phyloP scores from a whole-genome alignment of 805 yeast species.

The Pichia pseudocactophila region DNA sequence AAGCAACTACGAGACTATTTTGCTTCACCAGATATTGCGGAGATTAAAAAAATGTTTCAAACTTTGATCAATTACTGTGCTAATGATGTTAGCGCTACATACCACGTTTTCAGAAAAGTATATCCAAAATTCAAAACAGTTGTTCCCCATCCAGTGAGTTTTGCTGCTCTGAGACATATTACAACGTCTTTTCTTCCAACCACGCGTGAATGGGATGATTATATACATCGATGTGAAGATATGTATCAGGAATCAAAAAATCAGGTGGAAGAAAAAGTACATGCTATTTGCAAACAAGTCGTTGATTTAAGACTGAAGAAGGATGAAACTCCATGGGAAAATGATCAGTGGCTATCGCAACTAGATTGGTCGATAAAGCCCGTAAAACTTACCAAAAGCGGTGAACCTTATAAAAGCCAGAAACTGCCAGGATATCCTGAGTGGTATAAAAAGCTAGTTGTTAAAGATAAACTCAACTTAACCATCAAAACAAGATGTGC shows the following conservation, averaged over 20 bases:
- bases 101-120: constrained; percentile 54
- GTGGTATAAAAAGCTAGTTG: constrained; percentile 69
- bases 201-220: constrained; percentile 60
- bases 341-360: constrained; percentile 88
- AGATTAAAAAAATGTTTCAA: constrained; percentile 48
- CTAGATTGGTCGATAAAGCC: constrained; percentile 77
- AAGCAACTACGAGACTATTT: constrained; percentile 64
- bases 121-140: constrained; percentile 57
- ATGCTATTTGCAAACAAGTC: constrained; percentile 50
- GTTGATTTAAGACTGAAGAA: constrained; percentile 29
- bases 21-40: constrained; percentile 42
- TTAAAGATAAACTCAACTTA: constrained; percentile 37
- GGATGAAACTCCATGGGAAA: constrained; percentile 32
- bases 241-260: constrained; percentile 50
- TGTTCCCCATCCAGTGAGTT: constrained; percentile 91
- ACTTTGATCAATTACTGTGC: constrained; percentile 74
- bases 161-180: constrained; percentile 73
- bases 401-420: constrained; percentile 61
- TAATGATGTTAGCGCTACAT: constrained; percentile 70
- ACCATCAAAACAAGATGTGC: constrained; percentile 68
- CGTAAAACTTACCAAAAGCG: constrained; percentile 53
- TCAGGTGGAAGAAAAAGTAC: constrained; percentile 50
- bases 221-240: constrained; percentile 59
- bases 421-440: constrained; percentile 85
- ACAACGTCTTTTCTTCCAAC: constrained; percentile 76